Percentiles rank a stretch among this genome's conserved stretches.
Evolutionary conservation across 2,329 filamentous ascomycete species (phyloP).

Genomic region (Aureobasidium zeae): DNA sequence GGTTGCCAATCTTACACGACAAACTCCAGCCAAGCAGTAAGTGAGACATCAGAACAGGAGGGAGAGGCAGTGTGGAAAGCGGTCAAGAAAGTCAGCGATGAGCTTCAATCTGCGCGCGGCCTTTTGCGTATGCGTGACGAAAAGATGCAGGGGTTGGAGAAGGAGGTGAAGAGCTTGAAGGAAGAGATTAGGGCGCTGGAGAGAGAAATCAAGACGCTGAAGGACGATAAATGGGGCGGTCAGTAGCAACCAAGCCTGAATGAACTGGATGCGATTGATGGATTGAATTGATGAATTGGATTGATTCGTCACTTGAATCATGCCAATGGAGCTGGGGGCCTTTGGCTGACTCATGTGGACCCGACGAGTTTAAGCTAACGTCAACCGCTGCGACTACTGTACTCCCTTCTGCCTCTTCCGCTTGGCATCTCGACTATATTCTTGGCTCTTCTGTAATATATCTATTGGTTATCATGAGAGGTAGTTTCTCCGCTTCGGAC

Average conservation of each 20-base stretch:
- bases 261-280: too few relatives aligned
- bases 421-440: constrained; percentile 6
- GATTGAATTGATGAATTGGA: too few relatives aligned
- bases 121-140: background rate
- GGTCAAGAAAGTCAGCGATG: background rate
- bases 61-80: constrained; percentile 1
- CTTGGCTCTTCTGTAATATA: constrained; percentile 1
- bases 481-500: constrained; percentile 15
- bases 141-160: constrained; percentile 1
- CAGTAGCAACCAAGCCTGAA: too few relatives aligned
- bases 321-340: too few relatives aligned
- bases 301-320: too few relatives aligned
- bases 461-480: background rate
- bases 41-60: too few relatives aligned
- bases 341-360: constrained; percentile 1
- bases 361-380: constrained; percentile 1
- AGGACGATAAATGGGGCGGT: too few relatives aligned
- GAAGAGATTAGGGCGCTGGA: too few relatives aligned
- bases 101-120: background rate
- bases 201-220: too few relatives aligned
- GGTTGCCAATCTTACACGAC: too few relatives aligned
- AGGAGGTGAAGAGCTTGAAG: background rate
- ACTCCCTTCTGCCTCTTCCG: background rate
- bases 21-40: too few relatives aligned
- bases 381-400: constrained; percentile 7